Conservation (phyloP, 1,284 basidiomycete species). For the Pseudozyma thailandica region DNA sequence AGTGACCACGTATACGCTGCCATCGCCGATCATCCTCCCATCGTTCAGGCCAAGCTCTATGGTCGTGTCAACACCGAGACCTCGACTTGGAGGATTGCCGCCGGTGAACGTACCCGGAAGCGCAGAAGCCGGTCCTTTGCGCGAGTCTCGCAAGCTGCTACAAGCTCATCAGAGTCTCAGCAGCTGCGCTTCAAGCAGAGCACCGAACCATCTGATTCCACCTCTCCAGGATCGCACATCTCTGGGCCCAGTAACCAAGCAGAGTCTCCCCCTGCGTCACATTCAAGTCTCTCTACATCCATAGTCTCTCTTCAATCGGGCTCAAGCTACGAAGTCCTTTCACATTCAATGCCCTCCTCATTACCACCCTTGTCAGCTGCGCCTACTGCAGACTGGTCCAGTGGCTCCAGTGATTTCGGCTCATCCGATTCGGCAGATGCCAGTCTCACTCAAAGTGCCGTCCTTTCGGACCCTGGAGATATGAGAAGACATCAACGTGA, state of each 20-base stretch:
- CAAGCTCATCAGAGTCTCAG: slow-evolving; percentile 21
- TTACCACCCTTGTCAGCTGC: slow-evolving; percentile 15
- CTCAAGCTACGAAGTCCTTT: slow-evolving; percentile 47
- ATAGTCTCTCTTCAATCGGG: slow-evolving; percentile 35
- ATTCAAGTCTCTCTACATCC: slow-evolving; percentile 41
- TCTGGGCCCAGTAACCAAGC: slow-evolving; percentile 15
- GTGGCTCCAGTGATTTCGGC: slow-evolving; percentile 48
- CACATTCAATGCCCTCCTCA: slow-evolving; percentile 13
- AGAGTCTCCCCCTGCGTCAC: slow-evolving; percentile 33
- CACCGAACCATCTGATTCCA: slow-evolving; percentile 9
- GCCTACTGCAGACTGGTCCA: slow-evolving; percentile 38
- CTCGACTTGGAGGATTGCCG: slow-evolving; percentile 57
- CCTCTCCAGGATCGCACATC: slow-evolving; percentile 5
- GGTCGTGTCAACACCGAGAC: slow-evolving; percentile 50
- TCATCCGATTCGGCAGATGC: slow-evolving; percentile 46
- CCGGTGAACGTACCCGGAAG: slow-evolving; percentile 36
- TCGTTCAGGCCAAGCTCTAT: slow-evolving; percentile 55
- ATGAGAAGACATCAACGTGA: slow-evolving; percentile 2
- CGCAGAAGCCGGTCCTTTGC: slow-evolving; percentile 31
- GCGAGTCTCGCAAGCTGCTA: slow-evolving; percentile 14
- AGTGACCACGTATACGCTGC: slow-evolving; percentile 48
- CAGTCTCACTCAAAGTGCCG: slow-evolving; percentile 29
- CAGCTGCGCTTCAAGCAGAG: background rate
- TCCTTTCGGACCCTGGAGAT: slow-evolving; percentile 47
- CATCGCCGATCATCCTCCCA: slow-evolving; percentile 39